phyloP scores from a whole-genome alignment of 805 yeast species.

The Candida suzukii region DNA sequence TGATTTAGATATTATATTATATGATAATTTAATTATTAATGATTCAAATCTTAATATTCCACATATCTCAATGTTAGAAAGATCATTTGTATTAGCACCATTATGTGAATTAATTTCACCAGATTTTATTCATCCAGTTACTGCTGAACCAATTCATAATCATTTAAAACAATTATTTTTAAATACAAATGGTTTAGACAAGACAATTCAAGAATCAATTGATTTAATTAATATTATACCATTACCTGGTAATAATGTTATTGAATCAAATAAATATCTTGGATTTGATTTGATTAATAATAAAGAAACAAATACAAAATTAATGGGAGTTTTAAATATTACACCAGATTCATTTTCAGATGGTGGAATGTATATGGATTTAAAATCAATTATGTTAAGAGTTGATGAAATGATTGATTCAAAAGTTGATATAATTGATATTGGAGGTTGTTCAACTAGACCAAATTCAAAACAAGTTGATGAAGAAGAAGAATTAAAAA shows the following conservation, averaged over 20 bases:
- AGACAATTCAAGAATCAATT: slow-evolving; percentile 43
- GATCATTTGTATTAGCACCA: slow-evolving; percentile 88
- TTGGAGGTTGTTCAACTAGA: slow-evolving; percentile 93
- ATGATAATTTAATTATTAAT: slow-evolving; percentile 52
- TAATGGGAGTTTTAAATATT: slow-evolving; percentile 85
- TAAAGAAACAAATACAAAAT: slow-evolving; percentile 39
- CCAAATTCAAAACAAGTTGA: slow-evolving; percentile 69
- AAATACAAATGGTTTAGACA: slow-evolving; percentile 20
- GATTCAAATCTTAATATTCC: slow-evolving; percentile 64
- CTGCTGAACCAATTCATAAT: slow-evolving; percentile 70
- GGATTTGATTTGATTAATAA: slow-evolving; percentile 39
- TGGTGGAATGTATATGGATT: slow-evolving; percentile 49
- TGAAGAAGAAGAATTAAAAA: slow-evolving; percentile 55
- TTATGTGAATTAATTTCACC: slow-evolving; percentile 74
- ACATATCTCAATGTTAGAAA: slow-evolving; percentile 79
- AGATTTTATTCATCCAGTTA: slow-evolving; percentile 67
- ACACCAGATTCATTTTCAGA: slow-evolving; percentile 97
- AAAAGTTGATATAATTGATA: slow-evolving; percentile 78
- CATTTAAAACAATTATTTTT: slow-evolving; percentile 49
- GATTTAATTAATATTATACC: slow-evolving; percentile 48
- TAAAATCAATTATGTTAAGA: slow-evolving; percentile 31
- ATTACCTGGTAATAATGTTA: slow-evolving; percentile 13
- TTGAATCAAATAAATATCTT: slow-evolving; percentile 13
- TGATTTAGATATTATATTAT: slow-evolving; percentile 81
- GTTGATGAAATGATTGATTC: slow-evolving; percentile 35